Percentiles rank a stretch among this genome's conserved stretches.
phyloP scores from a whole-genome alignment of 805 yeast species.

The Suhomyces xylopsoci region DNA sequence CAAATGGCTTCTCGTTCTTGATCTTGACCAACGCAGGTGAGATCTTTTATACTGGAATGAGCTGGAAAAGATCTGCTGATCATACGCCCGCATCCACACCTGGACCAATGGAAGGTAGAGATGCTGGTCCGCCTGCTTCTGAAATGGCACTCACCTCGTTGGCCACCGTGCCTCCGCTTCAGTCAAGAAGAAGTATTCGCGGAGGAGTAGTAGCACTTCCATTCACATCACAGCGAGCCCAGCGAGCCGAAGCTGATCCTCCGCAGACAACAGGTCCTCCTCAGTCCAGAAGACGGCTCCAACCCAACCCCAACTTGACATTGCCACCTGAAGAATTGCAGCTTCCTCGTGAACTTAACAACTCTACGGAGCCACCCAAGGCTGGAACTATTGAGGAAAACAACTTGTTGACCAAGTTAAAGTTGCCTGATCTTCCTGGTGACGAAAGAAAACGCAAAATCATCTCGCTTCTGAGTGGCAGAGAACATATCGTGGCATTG shows the following conservation, averaged over 20 bases:
- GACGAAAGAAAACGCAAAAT: slow-evolving; percentile 25
- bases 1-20: slow-evolving; percentile 66
- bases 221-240: slow-evolving; percentile 6
- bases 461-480: slow-evolving; percentile 55
- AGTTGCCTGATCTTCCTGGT: slow-evolving; percentile 12
- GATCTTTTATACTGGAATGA: slow-evolving; percentile 51
- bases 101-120: slow-evolving; percentile 22
- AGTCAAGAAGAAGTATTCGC: slow-evolving; percentile 8
- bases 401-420: slow-evolving; percentile 21
- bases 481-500: slow-evolving; percentile 61
- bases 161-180: background rate
- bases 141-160: slow-evolving; percentile 5
- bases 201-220: slow-evolving; percentile 8
- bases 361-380: background rate
- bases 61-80: slow-evolving; percentile 17
- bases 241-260: slow-evolving; percentile 7
- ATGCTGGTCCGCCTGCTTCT: slow-evolving; percentile 16
- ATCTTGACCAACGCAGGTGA: slow-evolving; percentile 55
- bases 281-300: slow-evolving; percentile 10
- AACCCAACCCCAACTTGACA: slow-evolving; percentile 19
- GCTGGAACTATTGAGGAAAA: slow-evolving; percentile 6
- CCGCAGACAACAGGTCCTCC: background rate
- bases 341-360: slow-evolving; percentile 14
- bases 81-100: slow-evolving; percentile 20
- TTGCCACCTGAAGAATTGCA: slow-evolving; percentile 19